Base-by-base conservation (phyloP, 495 filamentous ascomycete species). In the Rusavskia elegans region DNA sequence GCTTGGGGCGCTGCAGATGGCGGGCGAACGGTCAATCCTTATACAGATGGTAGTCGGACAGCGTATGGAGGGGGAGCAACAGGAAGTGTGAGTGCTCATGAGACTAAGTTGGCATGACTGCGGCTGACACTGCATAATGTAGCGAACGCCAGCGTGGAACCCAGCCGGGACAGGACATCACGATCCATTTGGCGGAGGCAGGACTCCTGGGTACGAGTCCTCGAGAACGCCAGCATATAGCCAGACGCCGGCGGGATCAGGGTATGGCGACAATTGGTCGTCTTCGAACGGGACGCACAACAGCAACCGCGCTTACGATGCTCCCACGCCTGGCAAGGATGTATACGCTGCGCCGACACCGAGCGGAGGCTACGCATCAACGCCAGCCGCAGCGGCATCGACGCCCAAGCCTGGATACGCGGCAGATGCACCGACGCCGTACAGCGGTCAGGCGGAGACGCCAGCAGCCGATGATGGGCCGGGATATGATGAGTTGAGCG, bases 401-500 rank as follows among this genome's bases (percentile, higher is more conserved):
- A 96, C 89, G 0, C 89, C 89, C 0, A 83, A 85, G 39, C 58
- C 49, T 39, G 71, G 64, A n/a, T 75, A 71, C 57, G 77, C 81
- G 0, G 73, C 78, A 59, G 80, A 76, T 57, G 79, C 80, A 2
- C 84, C 85, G 3, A 94, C 89, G 3, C 88, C 88, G 0, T 88
- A 81, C 0, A 86, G 84, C 60, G 80, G 77, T 35, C 71, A 72
- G 30, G 87, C 88, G 3, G 87, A 84, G 11, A 80, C 82, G 10
- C 80, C 77, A 38, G 66, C 59, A 55, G 79, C 72, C 44, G 68
- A 65, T 27, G 66, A 60, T n/a, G 74, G 70, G 13, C 76, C 77
- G 1, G 66, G 73, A 45, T 80, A 80, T 59, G 74, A 76, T 25
- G 76, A 79, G 8, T 29, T 46, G 44, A 46, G 44, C 23, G 44